phyloP scores from a whole-genome alignment of 179 eudicot species.

The Camellia oleifera region DNA sequence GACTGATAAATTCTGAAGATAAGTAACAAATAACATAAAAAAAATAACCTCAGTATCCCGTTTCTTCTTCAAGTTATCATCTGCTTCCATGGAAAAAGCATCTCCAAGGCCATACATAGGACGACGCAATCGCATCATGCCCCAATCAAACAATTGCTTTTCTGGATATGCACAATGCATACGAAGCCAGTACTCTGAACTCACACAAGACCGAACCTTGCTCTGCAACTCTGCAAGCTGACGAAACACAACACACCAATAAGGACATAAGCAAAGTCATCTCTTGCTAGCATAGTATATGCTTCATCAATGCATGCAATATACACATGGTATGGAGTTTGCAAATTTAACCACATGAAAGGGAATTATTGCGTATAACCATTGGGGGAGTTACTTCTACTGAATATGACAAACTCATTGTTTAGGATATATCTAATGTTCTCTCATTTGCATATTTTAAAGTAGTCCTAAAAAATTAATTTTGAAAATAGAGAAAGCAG shows the following conservation, averaged over 20 bases:
- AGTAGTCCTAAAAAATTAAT: not conserved
- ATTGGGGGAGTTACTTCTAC: not conserved
- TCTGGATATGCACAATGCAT: slow-evolving; percentile 74
- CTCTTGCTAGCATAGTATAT: not conserved
- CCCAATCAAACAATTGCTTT: slow-evolving; percentile 93
- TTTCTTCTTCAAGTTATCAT: slow-evolving; percentile 84
- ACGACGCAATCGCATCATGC: slow-evolving; percentile 75
- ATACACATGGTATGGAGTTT: not conserved
- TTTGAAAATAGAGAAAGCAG: not conserved
- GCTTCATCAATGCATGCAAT: not conserved
- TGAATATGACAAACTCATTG: not conserved
- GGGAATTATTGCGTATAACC: not conserved
- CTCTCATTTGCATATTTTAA: not conserved
- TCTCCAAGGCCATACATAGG: slow-evolving; percentile 89
- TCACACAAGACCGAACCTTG: slow-evolving; percentile 83
- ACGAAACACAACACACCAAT: slow-evolving; percentile 18
- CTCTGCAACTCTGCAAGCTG: slow-evolving; percentile 85
- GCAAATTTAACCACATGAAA: not conserved
- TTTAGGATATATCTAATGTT: not conserved
- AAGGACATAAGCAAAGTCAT: slow-evolving; percentile 3
- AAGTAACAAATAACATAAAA: slow-evolving; percentile 1
- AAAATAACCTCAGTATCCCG: slow-evolving; percentile 85
- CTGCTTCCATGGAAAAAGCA: slow-evolving; percentile 75
- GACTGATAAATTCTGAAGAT: not conserved
- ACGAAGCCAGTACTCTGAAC: slow-evolving; percentile 89